A percentile compares a stretch with the other conserved stretches of the same genome.
Conservation (phyloP, 225 moss, liverwort and hornwort genomes). For the Sphagnum contortum region DNA sequence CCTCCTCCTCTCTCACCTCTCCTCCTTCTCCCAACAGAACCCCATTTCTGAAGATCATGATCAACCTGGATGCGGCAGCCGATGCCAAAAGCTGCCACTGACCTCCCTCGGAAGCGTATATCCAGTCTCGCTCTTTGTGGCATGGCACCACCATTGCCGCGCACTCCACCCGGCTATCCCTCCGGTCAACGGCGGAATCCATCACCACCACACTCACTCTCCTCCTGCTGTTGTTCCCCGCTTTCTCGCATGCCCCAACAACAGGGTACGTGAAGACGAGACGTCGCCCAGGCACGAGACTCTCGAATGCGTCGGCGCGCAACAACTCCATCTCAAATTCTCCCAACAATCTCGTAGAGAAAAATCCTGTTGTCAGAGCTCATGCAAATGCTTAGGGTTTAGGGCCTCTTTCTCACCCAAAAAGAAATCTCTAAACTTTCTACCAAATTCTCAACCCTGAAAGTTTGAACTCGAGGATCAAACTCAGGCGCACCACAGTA, state of each 20-base stretch:
- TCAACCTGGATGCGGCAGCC: constrained; percentile 57
- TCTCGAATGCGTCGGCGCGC: constrained; percentile 13
- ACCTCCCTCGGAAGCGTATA: constrained; percentile 76
- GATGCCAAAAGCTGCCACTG: constrained; percentile 91
- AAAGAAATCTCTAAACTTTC: too few species aligned
- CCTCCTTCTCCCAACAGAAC: too few species aligned
- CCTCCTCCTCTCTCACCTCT: neutral
- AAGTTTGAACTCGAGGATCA: too few species aligned
- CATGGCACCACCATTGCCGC: constrained; percentile 77
- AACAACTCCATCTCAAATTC: too few species aligned
- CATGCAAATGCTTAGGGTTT: too few species aligned
- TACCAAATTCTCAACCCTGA: too few species aligned
- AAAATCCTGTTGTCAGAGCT: too few species aligned
- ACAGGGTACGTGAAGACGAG: constrained; percentile 20
- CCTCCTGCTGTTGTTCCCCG: neutral
- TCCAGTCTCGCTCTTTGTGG: constrained; percentile 52
- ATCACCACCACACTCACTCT: constrained; percentile 43
- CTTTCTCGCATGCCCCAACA: neutral
- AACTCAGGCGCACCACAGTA: too few species aligned
- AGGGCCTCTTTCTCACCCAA: too few species aligned
- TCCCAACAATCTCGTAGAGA: too few species aligned
- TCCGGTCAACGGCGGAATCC: constrained; percentile 19
- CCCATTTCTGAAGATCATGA: constrained; percentile 28
- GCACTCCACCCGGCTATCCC: constrained; percentile 26
- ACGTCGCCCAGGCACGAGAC: constrained; percentile 32